Percentiles rank a stretch among this genome's conserved stretches.
These are phyloP conservation scores for Scytalidium lignicola DNA, from an alignment of 2,329 filamentous ascomycete species.

Conservation along the genomic window DNA sequence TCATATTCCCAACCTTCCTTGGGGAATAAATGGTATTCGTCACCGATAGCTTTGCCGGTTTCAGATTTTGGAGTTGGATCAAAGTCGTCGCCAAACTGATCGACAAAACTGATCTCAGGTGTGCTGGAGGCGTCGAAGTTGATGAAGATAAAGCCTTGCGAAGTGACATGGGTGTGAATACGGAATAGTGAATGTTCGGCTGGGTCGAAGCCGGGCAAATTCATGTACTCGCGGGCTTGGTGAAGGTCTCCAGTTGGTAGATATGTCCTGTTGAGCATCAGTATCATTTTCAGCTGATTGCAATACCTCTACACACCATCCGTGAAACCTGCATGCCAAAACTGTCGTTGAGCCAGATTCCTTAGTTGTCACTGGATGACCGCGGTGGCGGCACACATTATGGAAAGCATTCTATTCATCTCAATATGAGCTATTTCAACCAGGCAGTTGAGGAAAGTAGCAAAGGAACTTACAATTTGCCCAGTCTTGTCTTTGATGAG, in stretches of 20 bases:
- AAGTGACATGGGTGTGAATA: not conserved
- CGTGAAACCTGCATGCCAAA: slow-evolving; percentile 4
- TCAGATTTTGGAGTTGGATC: not conserved
- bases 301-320: not conserved
- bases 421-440: not conserved
- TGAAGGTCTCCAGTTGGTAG: not conserved
- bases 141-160: not conserved
- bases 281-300: not conserved
- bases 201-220: not conserved
- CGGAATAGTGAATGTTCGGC: not conserved
- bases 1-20: slow-evolving; percentile 5
- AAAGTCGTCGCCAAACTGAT: not conserved
- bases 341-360: not conserved
- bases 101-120: not conserved
- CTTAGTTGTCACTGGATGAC: slow-evolving; percentile 12
- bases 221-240: not conserved
- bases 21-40: not conserved
- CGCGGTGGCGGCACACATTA: slow-evolving; percentile 26
- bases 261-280: not conserved
- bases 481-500: not conserved
- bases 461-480: not conserved
- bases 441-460: not conserved
- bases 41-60: not conserved
- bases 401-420: slow-evolving; percentile 16
- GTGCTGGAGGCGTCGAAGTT: not conserved